phyloP scores from a whole-genome alignment of 371 early-diverging fungal species.

The Syncephalastrum contaminatum region DNA sequence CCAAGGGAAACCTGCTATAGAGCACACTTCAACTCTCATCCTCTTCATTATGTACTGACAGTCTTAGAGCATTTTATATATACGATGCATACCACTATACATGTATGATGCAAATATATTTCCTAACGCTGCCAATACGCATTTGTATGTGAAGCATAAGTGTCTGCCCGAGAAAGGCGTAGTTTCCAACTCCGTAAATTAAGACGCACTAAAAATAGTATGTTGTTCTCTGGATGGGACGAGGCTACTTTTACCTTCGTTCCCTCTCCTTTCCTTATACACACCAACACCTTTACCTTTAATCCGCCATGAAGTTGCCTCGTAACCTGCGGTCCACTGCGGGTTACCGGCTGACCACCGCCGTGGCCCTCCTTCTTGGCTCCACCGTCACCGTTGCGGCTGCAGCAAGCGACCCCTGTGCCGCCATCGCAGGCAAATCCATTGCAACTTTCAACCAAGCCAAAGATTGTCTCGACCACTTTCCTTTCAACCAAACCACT shows the following conservation, averaged over 20 bases:
- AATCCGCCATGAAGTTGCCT: slow-evolving; percentile 10
- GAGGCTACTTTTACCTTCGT: neutral
- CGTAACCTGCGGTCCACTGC: slow-evolving; percentile 9
- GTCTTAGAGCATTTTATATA: too few species aligned
- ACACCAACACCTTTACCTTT: neutral
- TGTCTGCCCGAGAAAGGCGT: too few species aligned
- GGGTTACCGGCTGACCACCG: slow-evolving; percentile 15
- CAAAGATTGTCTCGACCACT: slow-evolving; percentile 49
- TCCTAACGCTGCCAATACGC: too few species aligned
- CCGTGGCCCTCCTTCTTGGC: slow-evolving; percentile 8
- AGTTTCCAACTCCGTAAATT: too few species aligned
- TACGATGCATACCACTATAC: too few species aligned
- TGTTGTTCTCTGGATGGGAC: too few species aligned
- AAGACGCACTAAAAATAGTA: too few species aligned
- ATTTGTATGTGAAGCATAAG: too few species aligned
- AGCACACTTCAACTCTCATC: too few species aligned
- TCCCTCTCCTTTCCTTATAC: slow-evolving; percentile 4
- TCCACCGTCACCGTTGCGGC: slow-evolving; percentile 7
- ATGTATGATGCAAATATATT: too few species aligned
- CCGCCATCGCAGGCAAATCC: slow-evolving; percentile 39
- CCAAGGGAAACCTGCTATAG: too few species aligned
- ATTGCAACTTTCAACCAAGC: slow-evolving; percentile 45
- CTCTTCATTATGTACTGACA: too few species aligned
- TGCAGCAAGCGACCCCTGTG: slow-evolving; percentile 28
- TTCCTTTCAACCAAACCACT: slow-evolving; percentile 39